Percentiles rank a stretch among this genome's conserved stretches.
These are phyloP conservation scores for Caryopteris hybrid DNA, from an alignment of 305 asterid species.

Conservation along the genomic window DNA sequence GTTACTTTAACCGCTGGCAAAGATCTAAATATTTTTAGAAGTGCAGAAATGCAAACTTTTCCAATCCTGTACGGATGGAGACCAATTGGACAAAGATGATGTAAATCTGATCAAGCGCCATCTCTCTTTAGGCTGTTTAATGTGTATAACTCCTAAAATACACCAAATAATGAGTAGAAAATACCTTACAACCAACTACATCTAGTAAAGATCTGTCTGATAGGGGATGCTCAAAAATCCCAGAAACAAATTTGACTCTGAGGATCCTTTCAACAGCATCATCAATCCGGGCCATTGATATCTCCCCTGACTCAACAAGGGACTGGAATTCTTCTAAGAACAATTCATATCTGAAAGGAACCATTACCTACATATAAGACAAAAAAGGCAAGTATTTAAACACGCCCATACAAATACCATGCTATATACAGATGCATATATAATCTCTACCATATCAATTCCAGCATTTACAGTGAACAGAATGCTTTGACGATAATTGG, in stretches of 20 bases:
- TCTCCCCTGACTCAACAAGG: constrained; percentile 78
- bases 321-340: constrained; percentile 68
- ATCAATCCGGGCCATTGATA: constrained; percentile 73
- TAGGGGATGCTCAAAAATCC: constrained; percentile 75
- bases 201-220: constrained; percentile 78
- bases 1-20: not conserved
- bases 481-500: constrained; percentile 52
- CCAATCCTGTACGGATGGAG: not conserved
- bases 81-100: not conserved
- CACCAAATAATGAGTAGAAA: constrained; percentile 12
- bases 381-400: constrained; percentile 1
- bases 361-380: constrained; percentile 75
- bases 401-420: not conserved
- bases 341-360: constrained; percentile 82
- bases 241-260: constrained; percentile 84
- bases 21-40: not conserved
- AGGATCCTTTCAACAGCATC: constrained; percentile 94
- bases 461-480: constrained; percentile 54
- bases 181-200: constrained; percentile 89
- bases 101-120: not conserved
- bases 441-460: constrained; percentile 59
- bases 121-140: not conserved
- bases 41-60: not conserved
- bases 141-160: not conserved
- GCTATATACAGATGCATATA: constrained; percentile 2